phyloP scores from a whole-genome alignment of 2,329 filamentous ascomycete genomes.

The Diaporthe ilicicola region DNA sequence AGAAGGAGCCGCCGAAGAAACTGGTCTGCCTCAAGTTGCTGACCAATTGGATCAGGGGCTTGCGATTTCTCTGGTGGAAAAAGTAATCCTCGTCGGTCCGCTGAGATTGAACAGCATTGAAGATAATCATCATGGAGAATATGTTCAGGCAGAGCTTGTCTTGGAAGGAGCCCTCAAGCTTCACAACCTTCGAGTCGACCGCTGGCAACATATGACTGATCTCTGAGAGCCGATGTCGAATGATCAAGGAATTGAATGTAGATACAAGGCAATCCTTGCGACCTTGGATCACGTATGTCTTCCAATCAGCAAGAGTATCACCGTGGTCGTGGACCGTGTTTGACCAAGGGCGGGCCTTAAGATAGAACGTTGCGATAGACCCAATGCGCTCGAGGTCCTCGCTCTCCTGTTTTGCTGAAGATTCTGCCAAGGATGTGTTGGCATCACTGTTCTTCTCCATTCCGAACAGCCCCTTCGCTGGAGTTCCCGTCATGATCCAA shows the following conservation, averaged over 20 bases:
- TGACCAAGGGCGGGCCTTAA: conserved; percentile 82
- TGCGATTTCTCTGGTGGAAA: conserved; percentile 79
- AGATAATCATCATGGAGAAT: conserved; percentile 83
- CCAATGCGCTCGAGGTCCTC: conserved; percentile 74
- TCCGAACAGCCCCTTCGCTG: conserved; percentile 83
- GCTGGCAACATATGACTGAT: conserved; percentile 75
- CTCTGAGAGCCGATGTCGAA: conserved; percentile 80
- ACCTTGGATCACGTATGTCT: conserved; percentile 74
- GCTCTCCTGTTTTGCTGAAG: conserved; percentile 60
- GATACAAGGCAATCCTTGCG: conserved; percentile 70
- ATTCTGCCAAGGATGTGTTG: conserved; percentile 41
- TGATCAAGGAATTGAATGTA: conserved; percentile 80
- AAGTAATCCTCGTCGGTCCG: conserved; percentile 86
- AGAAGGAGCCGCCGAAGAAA: conserved; percentile 86
- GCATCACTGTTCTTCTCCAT: conserved; percentile 56
- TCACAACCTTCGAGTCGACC: conserved; percentile 75
- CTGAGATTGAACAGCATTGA: conserved; percentile 90
- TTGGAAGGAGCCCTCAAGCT: conserved; percentile 83
- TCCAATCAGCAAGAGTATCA: conserved; percentile 73
- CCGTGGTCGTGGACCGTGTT: conserved; percentile 64
- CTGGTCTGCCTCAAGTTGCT: conserved; percentile 83
- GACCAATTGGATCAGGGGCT: conserved; percentile 73
- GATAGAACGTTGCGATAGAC: conserved; percentile 72
- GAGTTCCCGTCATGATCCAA: conserved; percentile 93
- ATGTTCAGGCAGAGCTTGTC: conserved; percentile 85